These are phyloP conservation scores for Sporobolomyces pararoseus DNA, from an alignment of 768 basidiomycete genomes.

Conservation along the genomic window DNA sequence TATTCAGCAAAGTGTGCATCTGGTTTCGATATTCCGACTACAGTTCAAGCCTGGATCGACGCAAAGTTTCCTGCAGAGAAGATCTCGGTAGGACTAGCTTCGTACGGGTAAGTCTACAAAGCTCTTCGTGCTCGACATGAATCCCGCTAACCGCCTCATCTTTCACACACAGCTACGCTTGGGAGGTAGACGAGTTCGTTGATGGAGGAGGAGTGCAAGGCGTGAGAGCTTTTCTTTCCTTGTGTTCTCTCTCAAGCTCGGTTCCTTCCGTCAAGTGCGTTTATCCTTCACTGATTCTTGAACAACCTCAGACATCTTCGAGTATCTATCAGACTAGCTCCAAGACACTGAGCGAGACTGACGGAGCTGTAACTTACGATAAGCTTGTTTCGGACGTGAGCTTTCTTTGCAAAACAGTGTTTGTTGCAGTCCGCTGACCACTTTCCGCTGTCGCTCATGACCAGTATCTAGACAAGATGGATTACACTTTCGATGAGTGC, in stretches of 20 bases:
- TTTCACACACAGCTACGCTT: constrained; percentile 8
- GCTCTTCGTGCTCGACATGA: not conserved
- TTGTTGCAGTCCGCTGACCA: not conserved
- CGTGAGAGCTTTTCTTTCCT: not conserved
- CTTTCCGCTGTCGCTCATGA: not conserved
- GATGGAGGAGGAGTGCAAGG: constrained; percentile 28
- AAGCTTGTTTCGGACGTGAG: constrained; percentile 13
- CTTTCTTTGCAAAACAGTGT: not conserved
- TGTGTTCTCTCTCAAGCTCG: not conserved
- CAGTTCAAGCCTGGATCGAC: constrained; percentile 19
- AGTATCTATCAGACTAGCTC: constrained; percentile 15
- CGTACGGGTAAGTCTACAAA: not conserved
- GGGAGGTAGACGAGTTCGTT: constrained; percentile 20
- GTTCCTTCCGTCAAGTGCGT: not conserved
- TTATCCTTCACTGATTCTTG: too few species aligned
- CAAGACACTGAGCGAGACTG: not conserved
- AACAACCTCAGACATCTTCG: constrained; percentile 6
- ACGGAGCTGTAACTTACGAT: not conserved
- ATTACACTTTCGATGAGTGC: constrained; percentile 30
- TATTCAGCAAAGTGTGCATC: constrained; percentile 2
- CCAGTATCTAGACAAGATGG: constrained; percentile 11
- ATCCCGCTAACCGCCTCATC: not conserved
- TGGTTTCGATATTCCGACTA: not conserved
- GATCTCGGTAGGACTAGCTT: constrained; percentile 21
- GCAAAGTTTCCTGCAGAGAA: constrained; percentile 33